phyloP scores from a whole-genome alignment of 164 flowering plant genomes.

The Litsea cubeba region DNA sequence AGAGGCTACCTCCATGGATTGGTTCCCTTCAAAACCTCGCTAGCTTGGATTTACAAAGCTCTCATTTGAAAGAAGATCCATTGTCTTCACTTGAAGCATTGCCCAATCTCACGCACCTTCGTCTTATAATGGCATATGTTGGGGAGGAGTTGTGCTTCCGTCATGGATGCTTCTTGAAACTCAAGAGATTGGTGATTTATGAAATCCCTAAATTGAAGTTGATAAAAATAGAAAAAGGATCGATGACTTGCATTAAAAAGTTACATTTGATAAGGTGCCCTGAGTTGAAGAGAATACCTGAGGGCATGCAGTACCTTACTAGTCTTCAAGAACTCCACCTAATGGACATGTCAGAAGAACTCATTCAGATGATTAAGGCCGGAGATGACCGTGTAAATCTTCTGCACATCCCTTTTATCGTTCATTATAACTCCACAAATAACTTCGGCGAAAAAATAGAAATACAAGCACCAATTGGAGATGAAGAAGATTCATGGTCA shows the following conservation, averaged over 20 bases:
- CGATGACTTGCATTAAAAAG: neutral
- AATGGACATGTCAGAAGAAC: slow-evolving; percentile 31
- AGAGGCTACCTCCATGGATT: slow-evolving; percentile 28
- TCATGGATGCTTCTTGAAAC: neutral
- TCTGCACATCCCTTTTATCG: too few relatives aligned
- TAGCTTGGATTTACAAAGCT: neutral
- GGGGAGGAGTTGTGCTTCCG: neutral
- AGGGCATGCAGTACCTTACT: slow-evolving; percentile 32
- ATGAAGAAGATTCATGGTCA: too few relatives aligned
- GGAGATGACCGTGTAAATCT: too few relatives aligned
- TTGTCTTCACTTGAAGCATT: neutral
- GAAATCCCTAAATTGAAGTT: neutral
- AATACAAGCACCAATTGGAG: too few relatives aligned
- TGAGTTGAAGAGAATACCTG: slow-evolving; percentile 23
- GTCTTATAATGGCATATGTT: neutral
- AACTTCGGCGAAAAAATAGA: rapidly evolving
- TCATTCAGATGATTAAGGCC: neutral
- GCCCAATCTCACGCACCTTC: neutral
- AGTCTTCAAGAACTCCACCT: slow-evolving; percentile 24
- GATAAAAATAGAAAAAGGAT: neutral
- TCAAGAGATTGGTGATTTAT: neutral
- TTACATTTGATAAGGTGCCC: neutral
- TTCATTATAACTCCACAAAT: too few relatives aligned
- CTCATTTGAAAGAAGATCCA: neutral
- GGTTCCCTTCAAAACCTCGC: slow-evolving; percentile 19